A percentile compares a stretch with the other conserved stretches of the same genome.
Conservation (phyloP, 208 protist species). For the Acanthamoeba healyi region DNA sequence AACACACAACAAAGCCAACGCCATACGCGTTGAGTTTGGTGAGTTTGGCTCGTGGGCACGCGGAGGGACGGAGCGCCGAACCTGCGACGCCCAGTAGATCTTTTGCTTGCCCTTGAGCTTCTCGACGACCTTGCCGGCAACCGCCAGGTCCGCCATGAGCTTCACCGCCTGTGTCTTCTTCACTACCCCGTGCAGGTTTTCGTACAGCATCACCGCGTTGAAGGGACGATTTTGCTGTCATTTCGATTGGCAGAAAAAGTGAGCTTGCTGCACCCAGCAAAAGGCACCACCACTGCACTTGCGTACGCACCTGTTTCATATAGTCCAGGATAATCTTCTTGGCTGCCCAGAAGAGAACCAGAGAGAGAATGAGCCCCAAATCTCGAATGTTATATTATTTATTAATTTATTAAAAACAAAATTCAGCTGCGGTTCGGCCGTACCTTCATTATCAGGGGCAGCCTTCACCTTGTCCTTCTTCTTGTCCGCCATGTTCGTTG, state of each 20-base stretch:
- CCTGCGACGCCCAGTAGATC: constrained; percentile 63
- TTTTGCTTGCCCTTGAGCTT: constrained; percentile 75
- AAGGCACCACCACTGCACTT: too few relatives aligned
- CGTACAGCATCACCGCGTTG: constrained; percentile 65
- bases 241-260: too few relatives aligned
- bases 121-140: constrained; percentile 36
- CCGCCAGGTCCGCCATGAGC: constrained; percentile 52
- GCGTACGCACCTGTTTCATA: constrained; percentile 37
- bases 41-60: background rate
- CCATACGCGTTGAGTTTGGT: too few relatives aligned
- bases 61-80: background rate
- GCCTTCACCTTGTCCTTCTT: constrained; percentile 64
- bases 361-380: background rate
- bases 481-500: constrained; percentile 39
- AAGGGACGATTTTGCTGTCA: constrained; percentile 74
- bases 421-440: too few relatives aligned
- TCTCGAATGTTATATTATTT: too few relatives aligned
- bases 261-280: too few relatives aligned
- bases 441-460: constrained; percentile 14
- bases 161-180: constrained; percentile 67
- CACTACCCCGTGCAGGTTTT: constrained; percentile 51
- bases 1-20: too few relatives aligned
- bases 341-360: background rate
- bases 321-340: constrained; percentile 67
- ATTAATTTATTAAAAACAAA: background rate